These are phyloP conservation scores for Trichoderma gracile DNA, from an alignment of 2,329 filamentous ascomycete genomes.

Conservation along the genomic window DNA sequence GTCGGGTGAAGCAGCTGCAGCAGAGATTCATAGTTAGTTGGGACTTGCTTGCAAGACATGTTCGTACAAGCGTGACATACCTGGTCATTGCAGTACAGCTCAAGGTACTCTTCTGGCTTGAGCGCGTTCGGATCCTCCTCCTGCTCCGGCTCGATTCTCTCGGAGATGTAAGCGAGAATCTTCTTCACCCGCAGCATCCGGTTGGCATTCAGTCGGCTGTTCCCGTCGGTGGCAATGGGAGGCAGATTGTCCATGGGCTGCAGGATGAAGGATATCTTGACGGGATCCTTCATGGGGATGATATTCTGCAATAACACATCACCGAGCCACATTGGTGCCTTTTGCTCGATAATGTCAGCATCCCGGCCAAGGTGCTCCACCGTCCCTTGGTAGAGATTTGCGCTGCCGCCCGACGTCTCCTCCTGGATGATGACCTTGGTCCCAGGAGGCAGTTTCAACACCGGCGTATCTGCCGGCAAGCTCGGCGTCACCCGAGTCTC, in stretches of 20 bases:
- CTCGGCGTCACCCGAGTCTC: conserved; percentile 69
- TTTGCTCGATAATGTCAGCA: conserved; percentile 79
- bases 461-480: conserved; percentile 71
- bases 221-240: conserved; percentile 73
- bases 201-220: conserved; percentile 92
- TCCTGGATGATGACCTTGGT: conserved; percentile 70
- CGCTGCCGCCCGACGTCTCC: conserved; percentile 66
- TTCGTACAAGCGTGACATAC: conserved; percentile 50
- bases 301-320: conserved; percentile 83
- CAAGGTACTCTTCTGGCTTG: conserved; percentile 88
- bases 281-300: conserved; percentile 82
- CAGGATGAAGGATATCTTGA: conserved; percentile 93
- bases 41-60: neutral
- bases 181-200: conserved; percentile 95
- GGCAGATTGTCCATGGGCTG: conserved; percentile 77
- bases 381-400: conserved; percentile 88
- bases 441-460: conserved; percentile 68
- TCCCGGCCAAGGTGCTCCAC: conserved; percentile 76
- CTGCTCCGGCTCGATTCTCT: conserved; percentile 77
- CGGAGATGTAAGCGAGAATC: conserved; percentile 87
- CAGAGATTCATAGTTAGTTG: conserved; percentile 27
- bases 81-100: conserved; percentile 91
- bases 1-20: conserved; percentile 66
- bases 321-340: conserved; percentile 87
- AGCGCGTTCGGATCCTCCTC: conserved; percentile 62